Base-by-base conservation (phyloP, 805 yeast species). In the Saccharomycopsis sp. region DNA sequence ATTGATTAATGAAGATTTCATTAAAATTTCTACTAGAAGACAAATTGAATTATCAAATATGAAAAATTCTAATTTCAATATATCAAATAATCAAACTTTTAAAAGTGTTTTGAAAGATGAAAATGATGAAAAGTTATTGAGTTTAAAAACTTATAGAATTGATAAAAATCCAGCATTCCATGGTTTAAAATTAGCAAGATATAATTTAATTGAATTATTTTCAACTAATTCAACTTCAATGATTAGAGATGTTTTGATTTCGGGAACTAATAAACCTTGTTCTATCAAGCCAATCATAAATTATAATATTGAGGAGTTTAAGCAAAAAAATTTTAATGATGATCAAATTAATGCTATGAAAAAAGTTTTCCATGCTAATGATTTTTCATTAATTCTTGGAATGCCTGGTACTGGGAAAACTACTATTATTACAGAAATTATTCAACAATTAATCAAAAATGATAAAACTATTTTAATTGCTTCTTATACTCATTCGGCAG, bases 371-470 rank as follows among this genome's bases (percentile, higher is more conserved):
- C 57, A 67, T 13, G 70, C 92, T 0, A 56, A 76, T 39, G 95
- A 88, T 54, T 92, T 84, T 54, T 67, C 88, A 3, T 64, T 92
- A 51, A 72, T 92, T 15, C 61, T 89, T 45, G 98, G 98, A 0
- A 92, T 92, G 98, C 98, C 98, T 0, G 98, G 98, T 3, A 92
- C 97, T 0, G 98, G 96, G 8, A 41, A 41, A 19, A 86, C 96
- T 1, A 86, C 97, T 0, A 82, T 88, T 0, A 87, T 92, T 40
- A 81, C 94, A 0, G 76, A 79, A 34, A 52, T 92, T 14, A 79
- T 88, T 32, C 67, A 70, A 42, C 62, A 71, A 31, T 55, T 92
- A 21, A 79, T 78, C 3, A 59, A 61, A 1, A 67, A 69, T 35
- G 76, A 74, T 1, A 82, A 82, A 53, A 66, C 81, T 1, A 79